These are phyloP conservation scores for Globisporangium perplexum DNA, from an alignment of 352 stramenopile species.

Conservation along the genomic window DNA sequence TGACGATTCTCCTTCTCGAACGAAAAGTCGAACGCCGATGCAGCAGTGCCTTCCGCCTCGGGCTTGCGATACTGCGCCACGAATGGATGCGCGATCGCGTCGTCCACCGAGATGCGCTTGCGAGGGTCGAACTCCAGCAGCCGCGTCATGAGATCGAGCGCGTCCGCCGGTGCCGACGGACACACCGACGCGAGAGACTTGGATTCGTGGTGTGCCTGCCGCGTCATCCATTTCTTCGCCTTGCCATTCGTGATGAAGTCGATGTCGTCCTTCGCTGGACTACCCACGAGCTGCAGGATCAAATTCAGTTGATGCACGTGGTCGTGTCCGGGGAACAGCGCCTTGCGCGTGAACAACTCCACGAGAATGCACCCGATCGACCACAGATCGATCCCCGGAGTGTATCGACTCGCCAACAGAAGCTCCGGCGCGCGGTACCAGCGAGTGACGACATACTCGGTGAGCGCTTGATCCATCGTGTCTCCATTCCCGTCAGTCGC, in stretches of 20 bases:
- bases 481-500: conserved; percentile 24
- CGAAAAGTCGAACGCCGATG: conserved; percentile 68
- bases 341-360: conserved; percentile 92
- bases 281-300: conserved; percentile 71
- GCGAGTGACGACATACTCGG: conserved; percentile 93
- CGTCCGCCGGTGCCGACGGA: conserved; percentile 46
- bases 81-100: conserved; percentile 77
- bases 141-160: conserved; percentile 79
- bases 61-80: conserved; percentile 53
- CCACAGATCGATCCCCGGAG: conserved; percentile 94
- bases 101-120: conserved; percentile 63
- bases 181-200: conserved; percentile 48
- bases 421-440: conserved; percentile 94
- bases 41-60: conserved; percentile 33
- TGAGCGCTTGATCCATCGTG: conserved; percentile 50
- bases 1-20: conserved; percentile 66
- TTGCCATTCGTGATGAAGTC: conserved; percentile 82
- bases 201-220: conserved; percentile 54
- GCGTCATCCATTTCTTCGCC: conserved; percentile 77
- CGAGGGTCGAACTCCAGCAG: conserved; percentile 89
- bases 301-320: conserved; percentile 89
- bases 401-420: conserved; percentile 93
- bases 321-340: conserved; percentile 77
- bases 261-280: conserved; percentile 51
- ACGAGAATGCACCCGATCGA: conserved; percentile 98